These are phyloP conservation scores for Pseudohalonectria lignicola DNA, from an alignment of 2,329 filamentous ascomycete species.

Conservation along the genomic window DNA sequence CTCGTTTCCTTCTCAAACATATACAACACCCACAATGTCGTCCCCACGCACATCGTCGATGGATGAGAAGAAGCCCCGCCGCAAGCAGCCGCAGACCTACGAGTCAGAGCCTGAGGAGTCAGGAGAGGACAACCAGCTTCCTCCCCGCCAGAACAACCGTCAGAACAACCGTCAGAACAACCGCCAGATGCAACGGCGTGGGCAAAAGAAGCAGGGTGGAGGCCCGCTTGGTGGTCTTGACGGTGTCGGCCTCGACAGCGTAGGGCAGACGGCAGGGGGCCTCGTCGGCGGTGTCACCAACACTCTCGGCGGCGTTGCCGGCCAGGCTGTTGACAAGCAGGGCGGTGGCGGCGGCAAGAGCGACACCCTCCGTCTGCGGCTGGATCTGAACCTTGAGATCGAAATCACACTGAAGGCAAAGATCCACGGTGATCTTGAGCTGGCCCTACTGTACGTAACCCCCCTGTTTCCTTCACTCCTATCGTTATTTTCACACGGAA, in stretches of 20 bases:
- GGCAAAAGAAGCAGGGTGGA: conserved; percentile 17
- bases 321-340: conserved; percentile 21
- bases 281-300: conserved; percentile 26
- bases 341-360: conserved; percentile 40
- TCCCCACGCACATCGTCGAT: conserved; percentile 17
- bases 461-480: background rate
- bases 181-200: conserved; percentile 13
- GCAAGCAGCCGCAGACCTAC: conserved; percentile 17
- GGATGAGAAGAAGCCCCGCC: conserved; percentile 18
- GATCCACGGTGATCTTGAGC: conserved; percentile 73
- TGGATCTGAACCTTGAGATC: conserved; percentile 68
- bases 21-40: conserved; percentile 11
- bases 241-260: conserved; percentile 22
- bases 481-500: too few relatives aligned
- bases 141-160: too few relatives aligned
- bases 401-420: conserved; percentile 79
- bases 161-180: conserved; percentile 14
- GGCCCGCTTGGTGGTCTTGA: conserved; percentile 14
- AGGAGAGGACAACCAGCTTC: too few relatives aligned
- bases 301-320: conserved; percentile 27
- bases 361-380: conserved; percentile 59
- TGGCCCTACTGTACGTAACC: conserved; percentile 50
- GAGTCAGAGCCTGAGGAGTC: conserved; percentile 25
- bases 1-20: background rate
- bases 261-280: conserved; percentile 22